Base-by-base conservation (phyloP, 305 asterid species). In the Fraxinus ornus region DNA sequence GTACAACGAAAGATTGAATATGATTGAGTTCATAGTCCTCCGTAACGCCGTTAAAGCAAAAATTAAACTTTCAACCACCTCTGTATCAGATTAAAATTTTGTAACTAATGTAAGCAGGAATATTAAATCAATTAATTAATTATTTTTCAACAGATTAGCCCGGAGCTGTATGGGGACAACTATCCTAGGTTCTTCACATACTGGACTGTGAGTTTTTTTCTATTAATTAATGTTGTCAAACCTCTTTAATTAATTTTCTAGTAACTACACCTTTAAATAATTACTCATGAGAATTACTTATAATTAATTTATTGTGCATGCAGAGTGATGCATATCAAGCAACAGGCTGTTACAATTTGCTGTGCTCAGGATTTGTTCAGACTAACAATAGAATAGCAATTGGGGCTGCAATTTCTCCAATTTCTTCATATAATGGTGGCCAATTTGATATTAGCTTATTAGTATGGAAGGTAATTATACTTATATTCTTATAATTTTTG, bases 321-420 rank as follows among this genome's bases (percentile, higher is more conserved):
- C 95, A 96, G 99, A 97, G 94, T 75, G 99, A 97, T 91, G 98
- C 98, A 10, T 97, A 97, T 83, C 97, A 91, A 60, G 93, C 96
- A 47, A 96, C 98, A 24, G 98, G 98, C n/a, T 96, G 99, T 60
- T 96, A 96, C 91, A 94, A 96, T 90, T 89, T 96, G 89, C 82
- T 96, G 28, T 97, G 99, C 90, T 93, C 99, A n/a, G 99, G 99
- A 13, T 97, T 97, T 89, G 90, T 97, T 72, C 99, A 97, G 87
- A 97, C 98, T 22, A 97, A 92, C 88, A 92, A 82, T 81, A 88
- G 82, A 86, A 92, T 97, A 60, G 98, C 99, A 28, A 92, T 94
- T 83, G 99, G 99, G 10, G 99, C 98, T 0, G 99, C 99, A 2
- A 97, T 97, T 78, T 94, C 99, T 41, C 99, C 99, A 2, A 90